These are phyloP conservation scores for Syzygium grande DNA, from an alignment of 345 rosid genomes.

Conservation along the genomic window DNA sequence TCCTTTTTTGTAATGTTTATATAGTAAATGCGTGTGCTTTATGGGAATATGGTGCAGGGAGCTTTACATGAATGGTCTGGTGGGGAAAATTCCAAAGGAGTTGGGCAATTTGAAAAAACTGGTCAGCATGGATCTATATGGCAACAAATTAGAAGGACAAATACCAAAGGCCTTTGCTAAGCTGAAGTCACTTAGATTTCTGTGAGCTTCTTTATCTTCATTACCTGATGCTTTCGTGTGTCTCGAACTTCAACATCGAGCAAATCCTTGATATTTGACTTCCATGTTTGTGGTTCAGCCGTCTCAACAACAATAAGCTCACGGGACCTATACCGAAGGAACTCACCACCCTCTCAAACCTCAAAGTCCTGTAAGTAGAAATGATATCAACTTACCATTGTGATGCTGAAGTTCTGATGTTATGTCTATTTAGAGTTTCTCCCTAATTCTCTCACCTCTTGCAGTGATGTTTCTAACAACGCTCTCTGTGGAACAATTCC, in stretches of 20 bases:
- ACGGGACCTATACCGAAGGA: constrained; percentile 60
- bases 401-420: neutral
- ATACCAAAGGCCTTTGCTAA: constrained; percentile 59
- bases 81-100: constrained; percentile 48
- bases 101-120: constrained; percentile 50
- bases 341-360: constrained; percentile 41
- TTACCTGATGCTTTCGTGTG: neutral
- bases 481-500: constrained; percentile 70
- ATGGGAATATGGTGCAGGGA: constrained; percentile 34
- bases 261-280: neutral
- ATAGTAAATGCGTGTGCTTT: neutral
- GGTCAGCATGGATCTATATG: constrained; percentile 54
- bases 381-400: neutral
- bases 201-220: constrained; percentile 28
- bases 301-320: constrained; percentile 60
- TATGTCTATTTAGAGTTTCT: neutral
- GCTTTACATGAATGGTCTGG: constrained; percentile 41
- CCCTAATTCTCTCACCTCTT: neutral
- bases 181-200: constrained; percentile 55
- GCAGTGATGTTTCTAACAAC: constrained; percentile 64
- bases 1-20: neutral
- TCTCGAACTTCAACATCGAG: neutral
- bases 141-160: constrained; percentile 42
- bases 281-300: constrained; percentile 17
- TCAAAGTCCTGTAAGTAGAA: constrained; percentile 52